Base-by-base conservation (phyloP, 192 early-diverging fungal species). In the Spinellus fusiger region DNA sequence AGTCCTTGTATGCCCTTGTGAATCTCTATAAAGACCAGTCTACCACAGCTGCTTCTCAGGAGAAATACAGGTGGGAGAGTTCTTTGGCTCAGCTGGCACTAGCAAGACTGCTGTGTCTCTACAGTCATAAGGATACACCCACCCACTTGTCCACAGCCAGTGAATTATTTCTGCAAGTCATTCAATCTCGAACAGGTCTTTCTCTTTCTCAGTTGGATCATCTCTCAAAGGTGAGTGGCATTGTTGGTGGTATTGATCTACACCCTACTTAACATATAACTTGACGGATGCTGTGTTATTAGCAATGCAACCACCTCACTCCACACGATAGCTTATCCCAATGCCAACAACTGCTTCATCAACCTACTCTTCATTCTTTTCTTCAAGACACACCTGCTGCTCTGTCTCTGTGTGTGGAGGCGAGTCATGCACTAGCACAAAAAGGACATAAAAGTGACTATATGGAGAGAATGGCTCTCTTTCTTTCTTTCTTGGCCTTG, bases 21-120 rank as follows among this genome's bases (percentile, higher is more conserved):
- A 27, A 33, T 18, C 27, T 69, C 23, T 52, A 28, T 3, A 9
- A 47, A 9, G 15, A 44, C 3, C 7, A 47, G 23, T 3, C 65
- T 25, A 34, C 52, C 10, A 61, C 50, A 35, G 26, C 63, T 13
- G 61, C 77, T 25, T 57, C 72, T 2, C 48, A 61, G 27, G 66
- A 61, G 1, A 71, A 76, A 37, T 69, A 69, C 54, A 67, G 60
- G 7, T 64, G 66, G 56, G 68, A 63, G 1, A 27, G 73, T 12
- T 76, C 76, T 27, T 64, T 69, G 7, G 67, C 72, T 16, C 61
- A 60, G 20, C 58, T 77, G 15, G 68, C 74, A 7, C 50, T 80
- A 18, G 71, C 79, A 22, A 50, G 79, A 26, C 47, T 80, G 6
- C 27, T 57, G 6, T 53, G 73, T 15, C 58, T 72, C 20, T 68